Conservation (phyloP, 2,329 filamentous ascomycete genomes). For the Chaetoscypha palmicola region DNA sequence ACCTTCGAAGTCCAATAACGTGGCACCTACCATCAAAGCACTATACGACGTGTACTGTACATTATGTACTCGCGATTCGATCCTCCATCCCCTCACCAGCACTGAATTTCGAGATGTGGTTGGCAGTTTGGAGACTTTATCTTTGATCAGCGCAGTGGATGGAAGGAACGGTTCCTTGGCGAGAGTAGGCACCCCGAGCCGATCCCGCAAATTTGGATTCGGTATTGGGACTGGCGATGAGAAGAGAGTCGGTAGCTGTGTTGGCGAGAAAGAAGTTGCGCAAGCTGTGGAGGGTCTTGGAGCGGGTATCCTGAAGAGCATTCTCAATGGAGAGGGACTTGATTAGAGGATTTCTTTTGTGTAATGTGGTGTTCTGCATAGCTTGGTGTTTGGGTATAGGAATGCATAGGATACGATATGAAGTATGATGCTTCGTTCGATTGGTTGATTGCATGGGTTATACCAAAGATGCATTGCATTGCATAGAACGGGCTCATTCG, state of each 20-base stretch:
- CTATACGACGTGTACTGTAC: constrained; percentile 78
- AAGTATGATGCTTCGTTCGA: too few species aligned
- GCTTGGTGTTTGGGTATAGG: constrained; percentile 11
- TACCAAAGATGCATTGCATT: too few species aligned
- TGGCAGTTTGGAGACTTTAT: constrained; percentile 80
- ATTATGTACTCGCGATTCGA: constrained; percentile 79
- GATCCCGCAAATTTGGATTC: constrained; percentile 48
- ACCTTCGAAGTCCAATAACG: constrained; percentile 52
- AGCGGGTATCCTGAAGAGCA: constrained; percentile 54
- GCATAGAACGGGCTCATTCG: too few species aligned
- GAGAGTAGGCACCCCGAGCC: constrained; percentile 61
- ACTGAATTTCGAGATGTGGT: constrained; percentile 94
- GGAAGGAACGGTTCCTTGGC: constrained; percentile 63
- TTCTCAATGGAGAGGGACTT: constrained; percentile 43
- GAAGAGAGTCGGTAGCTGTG: constrained; percentile 68
- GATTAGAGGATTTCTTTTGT: constrained; percentile 18
- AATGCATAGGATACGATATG: too few species aligned
- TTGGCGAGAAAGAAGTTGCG: constrained; percentile 73
- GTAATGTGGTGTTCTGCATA: constrained; percentile 16
- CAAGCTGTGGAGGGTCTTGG: constrained; percentile 59
- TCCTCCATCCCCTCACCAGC: constrained; percentile 79
- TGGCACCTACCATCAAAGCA: constrained; percentile 74
- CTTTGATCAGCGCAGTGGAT: constrained; percentile 64
- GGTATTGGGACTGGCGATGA: constrained; percentile 57
- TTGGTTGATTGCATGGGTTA: too few species aligned